A percentile compares a stretch with the other conserved stretches of the same genome.
These are phyloP conservation scores for Aspergillus incahuasiensis DNA, from an alignment of 495 filamentous ascomycete genomes.

Conservation along the genomic window DNA sequence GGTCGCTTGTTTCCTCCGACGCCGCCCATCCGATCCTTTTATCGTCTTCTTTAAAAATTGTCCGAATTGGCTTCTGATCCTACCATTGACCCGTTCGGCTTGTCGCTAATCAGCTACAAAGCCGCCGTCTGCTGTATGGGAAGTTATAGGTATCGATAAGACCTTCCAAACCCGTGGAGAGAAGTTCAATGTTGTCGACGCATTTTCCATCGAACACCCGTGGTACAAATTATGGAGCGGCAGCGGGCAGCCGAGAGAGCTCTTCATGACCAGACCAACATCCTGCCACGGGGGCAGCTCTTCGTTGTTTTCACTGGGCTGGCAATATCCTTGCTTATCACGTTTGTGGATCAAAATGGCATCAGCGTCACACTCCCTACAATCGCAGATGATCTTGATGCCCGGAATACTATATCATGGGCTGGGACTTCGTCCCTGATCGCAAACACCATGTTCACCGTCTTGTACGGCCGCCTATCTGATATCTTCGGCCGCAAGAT, in stretches of 20 bases:
- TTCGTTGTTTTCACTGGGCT: constrained; percentile 54
- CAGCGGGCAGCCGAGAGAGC: constrained; percentile 41
- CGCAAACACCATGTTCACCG: constrained; percentile 65
- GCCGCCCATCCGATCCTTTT: not conserved
- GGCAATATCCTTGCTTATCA: constrained; percentile 50
- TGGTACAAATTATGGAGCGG: constrained; percentile 16
- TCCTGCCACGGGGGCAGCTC: constrained; percentile 51
- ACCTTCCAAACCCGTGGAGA: too few species aligned
- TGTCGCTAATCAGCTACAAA: not conserved
- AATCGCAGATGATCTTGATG: constrained; percentile 53
- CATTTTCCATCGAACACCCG: not conserved
- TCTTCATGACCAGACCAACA: constrained; percentile 51
- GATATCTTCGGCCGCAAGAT: constrained; percentile 56
- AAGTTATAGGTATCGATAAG: too few species aligned
- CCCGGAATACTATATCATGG: constrained; percentile 62
- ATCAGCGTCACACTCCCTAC: constrained; percentile 57
- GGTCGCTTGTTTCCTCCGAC: not conserved
- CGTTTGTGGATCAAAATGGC: constrained; percentile 60
- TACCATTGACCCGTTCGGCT: not conserved
- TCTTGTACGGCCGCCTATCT: constrained; percentile 56
- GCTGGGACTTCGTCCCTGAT: constrained; percentile 72
- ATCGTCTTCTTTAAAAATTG: too few species aligned
- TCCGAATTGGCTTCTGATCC: too few species aligned
- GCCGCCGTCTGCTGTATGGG: too few species aligned
- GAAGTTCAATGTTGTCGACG: not conserved